Conservation (phyloP, 176 grass and related monocot genomes). For the Carex myosuroides region DNA sequence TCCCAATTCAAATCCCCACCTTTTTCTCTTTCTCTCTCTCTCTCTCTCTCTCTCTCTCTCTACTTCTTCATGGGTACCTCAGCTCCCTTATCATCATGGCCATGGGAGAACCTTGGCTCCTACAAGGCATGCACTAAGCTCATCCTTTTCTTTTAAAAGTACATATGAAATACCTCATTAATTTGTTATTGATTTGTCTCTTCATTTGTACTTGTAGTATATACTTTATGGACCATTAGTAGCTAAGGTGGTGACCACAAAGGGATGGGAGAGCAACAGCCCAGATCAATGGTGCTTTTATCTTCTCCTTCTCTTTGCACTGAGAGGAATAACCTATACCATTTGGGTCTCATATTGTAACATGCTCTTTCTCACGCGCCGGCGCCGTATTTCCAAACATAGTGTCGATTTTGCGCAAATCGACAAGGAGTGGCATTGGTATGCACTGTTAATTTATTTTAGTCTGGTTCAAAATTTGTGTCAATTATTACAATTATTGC, state of each 20-base stretch:
- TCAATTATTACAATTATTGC: not conserved
- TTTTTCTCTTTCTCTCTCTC: not conserved
- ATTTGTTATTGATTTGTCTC: not conserved
- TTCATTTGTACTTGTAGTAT: constrained; percentile 31
- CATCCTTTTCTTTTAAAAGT: not conserved
- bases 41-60: not conserved
- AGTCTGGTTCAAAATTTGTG: not conserved
- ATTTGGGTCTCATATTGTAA: constrained; percentile 62
- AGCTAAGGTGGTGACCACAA: constrained; percentile 38
- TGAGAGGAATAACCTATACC: constrained; percentile 35
- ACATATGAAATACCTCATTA: not conserved
- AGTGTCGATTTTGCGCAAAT: constrained; percentile 66
- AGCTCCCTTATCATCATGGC: constrained; percentile 53
- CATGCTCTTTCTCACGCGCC: constrained; percentile 70
- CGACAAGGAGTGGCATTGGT: constrained; percentile 97
- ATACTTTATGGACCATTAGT: constrained; percentile 58
- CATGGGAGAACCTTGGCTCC: constrained; percentile 70
- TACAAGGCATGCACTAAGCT: constrained; percentile 48
- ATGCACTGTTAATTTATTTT: not conserved
- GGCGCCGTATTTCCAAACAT: constrained; percentile 46
- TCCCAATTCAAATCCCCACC: not conserved
- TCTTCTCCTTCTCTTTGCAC: constrained; percentile 48
- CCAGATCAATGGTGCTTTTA: constrained; percentile 57
- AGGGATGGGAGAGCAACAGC: constrained; percentile 50
- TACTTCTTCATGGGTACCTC: constrained; percentile 38